Conservation (phyloP, 306 rosid genomes). For the Notholithocarpus densiflorus region DNA sequence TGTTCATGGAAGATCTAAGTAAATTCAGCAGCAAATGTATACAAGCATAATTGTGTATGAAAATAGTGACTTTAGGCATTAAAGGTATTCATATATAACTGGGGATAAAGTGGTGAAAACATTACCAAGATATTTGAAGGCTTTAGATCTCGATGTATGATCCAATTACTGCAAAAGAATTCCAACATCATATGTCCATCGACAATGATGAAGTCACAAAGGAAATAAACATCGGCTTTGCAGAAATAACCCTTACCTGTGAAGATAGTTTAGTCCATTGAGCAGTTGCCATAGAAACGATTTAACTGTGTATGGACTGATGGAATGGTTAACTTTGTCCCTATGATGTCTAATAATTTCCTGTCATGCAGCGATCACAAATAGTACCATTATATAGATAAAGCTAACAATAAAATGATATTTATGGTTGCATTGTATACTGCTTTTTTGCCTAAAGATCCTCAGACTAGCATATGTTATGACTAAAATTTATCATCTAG, state of each 20-base stretch:
- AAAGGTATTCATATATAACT: conserved; percentile 6
- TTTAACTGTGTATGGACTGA: conserved; percentile 78
- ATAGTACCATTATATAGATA: conserved; percentile 1
- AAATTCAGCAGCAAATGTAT: conserved; percentile 9
- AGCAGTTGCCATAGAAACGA: conserved; percentile 95
- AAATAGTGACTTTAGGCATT: background rate
- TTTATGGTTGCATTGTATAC: background rate
- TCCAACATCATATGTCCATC: conserved; percentile 16
- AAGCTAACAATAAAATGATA: conserved; percentile 13
- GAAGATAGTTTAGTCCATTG: conserved; percentile 91
- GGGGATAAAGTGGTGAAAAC: background rate
- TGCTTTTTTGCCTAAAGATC: background rate
- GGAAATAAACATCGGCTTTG: conserved; percentile 14
- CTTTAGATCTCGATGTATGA: conserved; percentile 89
- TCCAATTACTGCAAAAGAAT: conserved; percentile 77
- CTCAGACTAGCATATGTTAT: background rate
- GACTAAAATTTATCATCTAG: too few species aligned
- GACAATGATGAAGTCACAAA: conserved; percentile 10
- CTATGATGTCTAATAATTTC: conserved; percentile 94
- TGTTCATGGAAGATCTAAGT: conserved; percentile 21
- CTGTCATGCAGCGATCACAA: conserved; percentile 45
- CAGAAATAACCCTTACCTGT: conserved; percentile 47
- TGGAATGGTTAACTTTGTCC: conserved; percentile 81
- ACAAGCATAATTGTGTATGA: conserved; percentile 1
- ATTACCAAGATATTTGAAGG: conserved; percentile 95